These are phyloP conservation scores for Agrocybe pediades DNA, from an alignment of 768 basidiomycete species.

Conservation along the genomic window DNA sequence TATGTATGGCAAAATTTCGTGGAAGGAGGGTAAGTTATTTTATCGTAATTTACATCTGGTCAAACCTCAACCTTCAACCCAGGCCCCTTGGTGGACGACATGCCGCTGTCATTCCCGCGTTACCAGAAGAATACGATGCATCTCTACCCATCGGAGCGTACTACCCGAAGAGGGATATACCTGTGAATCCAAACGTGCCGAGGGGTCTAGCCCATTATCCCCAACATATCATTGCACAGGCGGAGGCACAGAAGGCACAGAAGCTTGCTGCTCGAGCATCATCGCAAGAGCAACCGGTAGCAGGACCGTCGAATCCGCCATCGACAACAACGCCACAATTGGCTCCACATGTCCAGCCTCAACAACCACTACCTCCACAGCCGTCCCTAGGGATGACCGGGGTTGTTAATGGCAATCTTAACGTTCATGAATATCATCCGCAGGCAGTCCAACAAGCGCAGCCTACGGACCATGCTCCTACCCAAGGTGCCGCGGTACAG, in stretches of 20 bases:
- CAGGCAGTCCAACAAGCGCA: conserved; percentile 10
- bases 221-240: conserved; percentile 48
- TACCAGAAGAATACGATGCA: conserved; percentile 72
- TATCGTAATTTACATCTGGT: conserved; percentile 3
- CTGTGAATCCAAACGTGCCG: conserved; percentile 30
- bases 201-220: conserved; percentile 48
- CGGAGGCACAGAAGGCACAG: conserved; percentile 33
- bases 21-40: conserved; percentile 75
- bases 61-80: conserved; percentile 6
- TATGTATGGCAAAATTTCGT: conserved; percentile 88
- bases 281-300: conserved; percentile 20
- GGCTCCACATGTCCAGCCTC: conserved; percentile 1
- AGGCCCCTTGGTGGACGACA: conserved; percentile 81
- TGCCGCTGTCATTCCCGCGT: conserved; percentile 78
- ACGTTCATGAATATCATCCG: conserved; percentile 30
- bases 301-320: conserved; percentile 18
- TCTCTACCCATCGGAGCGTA: conserved; percentile 48
- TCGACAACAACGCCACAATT: conserved; percentile 1
- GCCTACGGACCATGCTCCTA: not conserved
- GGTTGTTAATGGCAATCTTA: conserved; percentile 18
- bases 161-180: conserved; percentile 38
- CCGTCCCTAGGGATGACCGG: not conserved
- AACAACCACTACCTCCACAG: not conserved
- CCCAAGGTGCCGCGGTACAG: conserved; percentile 17
- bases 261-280: conserved; percentile 23